Evolutionary conservation across 202 grass and related monocot genomes (phyloP), one percentile per base, ranked within the genome.

Genomic region (Alloteropsis angusta): DNA sequence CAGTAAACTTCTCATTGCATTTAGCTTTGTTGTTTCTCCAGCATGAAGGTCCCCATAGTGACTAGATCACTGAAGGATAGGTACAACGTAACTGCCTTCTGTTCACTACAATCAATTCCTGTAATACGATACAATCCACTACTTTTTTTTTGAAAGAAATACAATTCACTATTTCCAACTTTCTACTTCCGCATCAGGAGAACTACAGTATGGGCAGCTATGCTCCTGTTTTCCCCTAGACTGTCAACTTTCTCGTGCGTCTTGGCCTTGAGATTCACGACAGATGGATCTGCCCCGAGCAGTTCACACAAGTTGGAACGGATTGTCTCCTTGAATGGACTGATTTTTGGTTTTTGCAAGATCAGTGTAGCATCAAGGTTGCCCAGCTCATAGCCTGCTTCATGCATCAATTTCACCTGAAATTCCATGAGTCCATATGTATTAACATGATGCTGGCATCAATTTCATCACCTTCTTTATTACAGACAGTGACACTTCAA

Each of bases 201-300:
- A 84, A 99, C 76, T 50, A 99, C 92, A 11, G 96, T 99, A 72
- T 99, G 96, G 17, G 96, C 96, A 73, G 96, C 96, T 65, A 99
- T 99, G 78, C 96, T 99, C 80, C 92, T 87, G 45, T 99, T 99
- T 75, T 99, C 96, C 41, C 96, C 96, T 46, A 99, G 88, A 85
- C 96, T 99, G 73, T 99, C 96, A 0, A 99, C 96, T 75, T 99
- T 96, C 71, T 99, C 96, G 28, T 99, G 92, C 0, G 92, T 99
- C 77, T 99, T 99, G 43, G 96, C 96, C 89, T 99, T 99, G 52
- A 99, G 92, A 82, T 99, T 99, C 23, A 99, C 86, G 16, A 96
- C 92, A 52, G 96, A 91, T 22, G 87, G 92, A 85, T 96, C 86
- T 4, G 90, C 92, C 73, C 87, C 87, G 5, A 99, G 89, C 56